Evolutionary conservation across 2,329 filamentous ascomycete genomes (phyloP), one percentile per base, ranked within the genome.

Genomic region (Rosellinia necatrix): DNA sequence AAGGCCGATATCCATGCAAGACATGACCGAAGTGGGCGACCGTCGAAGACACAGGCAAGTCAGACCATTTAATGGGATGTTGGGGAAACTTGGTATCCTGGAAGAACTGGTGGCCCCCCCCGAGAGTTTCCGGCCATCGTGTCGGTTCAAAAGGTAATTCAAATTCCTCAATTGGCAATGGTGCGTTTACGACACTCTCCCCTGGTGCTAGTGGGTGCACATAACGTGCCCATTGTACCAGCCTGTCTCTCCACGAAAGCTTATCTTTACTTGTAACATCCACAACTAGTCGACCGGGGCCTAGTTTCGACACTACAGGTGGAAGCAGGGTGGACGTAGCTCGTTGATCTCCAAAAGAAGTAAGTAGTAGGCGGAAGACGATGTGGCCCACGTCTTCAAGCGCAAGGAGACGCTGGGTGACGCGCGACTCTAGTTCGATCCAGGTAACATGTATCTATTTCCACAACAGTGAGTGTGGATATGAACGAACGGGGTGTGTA

Each of bases 21-120:
- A 84, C 59, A 49, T 81, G 77, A 15, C 82, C 82, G 61, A 85
- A 85, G 2, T 73, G 71, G 9, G 80, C 80, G 2, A 64, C 68
- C 1, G 77, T 75, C 7, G 55, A 65, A 41, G 60, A 70, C 49
- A 15, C 56, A 21, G 46, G 53, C 40, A 19, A 53, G 12, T 49
- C 43, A 7, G 59, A 68, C 67, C 70, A 72, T 43, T 53, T 57
- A 1, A 70, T 46, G 3, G 61, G 53, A 40, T 60, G 30, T 17
- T 25, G 5, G 50, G 60, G 56, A 53, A 48, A 47, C 27, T 24
- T 25, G n/a, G 38, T 54, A 3, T 57, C 34, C 21, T 22, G 22
- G 22, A 49, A n/a, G 24, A 51, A 27, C 15, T 47, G 13, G 6
- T 12, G 3, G 0, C 15, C 8, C 0, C 30, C 41, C 1, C 34